Percentiles rank a stretch among this genome's conserved stretches.
phyloP scores from a whole-genome alignment of 163 green algal species.

The Picocystis sp. region DNA sequence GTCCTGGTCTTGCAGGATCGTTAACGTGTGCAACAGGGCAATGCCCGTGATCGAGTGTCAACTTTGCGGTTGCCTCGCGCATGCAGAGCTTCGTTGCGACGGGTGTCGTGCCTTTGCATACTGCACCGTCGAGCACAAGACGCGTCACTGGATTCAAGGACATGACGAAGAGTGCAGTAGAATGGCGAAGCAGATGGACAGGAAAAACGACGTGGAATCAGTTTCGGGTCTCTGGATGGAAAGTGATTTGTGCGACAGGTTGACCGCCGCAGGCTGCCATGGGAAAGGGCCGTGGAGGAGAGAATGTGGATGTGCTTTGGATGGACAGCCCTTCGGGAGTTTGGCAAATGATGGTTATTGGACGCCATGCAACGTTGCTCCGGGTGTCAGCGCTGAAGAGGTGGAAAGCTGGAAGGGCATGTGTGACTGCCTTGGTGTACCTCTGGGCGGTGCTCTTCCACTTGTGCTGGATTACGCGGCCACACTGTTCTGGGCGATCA shows the following conservation, averaged over 20 bases:
- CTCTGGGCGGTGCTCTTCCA: slow-evolving; percentile 3
- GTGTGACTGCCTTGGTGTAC: slow-evolving; percentile 9
- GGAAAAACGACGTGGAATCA: not conserved
- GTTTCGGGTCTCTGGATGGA: not conserved
- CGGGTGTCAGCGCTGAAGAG: not conserved
- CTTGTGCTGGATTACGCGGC: slow-evolving; percentile 3
- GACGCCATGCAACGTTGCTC: not conserved
- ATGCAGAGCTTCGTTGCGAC: slow-evolving; percentile 1
- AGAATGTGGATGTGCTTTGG: not conserved
- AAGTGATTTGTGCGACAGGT: not conserved
- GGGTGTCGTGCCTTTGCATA: slow-evolving; percentile 15
- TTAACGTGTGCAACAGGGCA: no score
- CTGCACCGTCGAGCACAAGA: slow-evolving; percentile 15
- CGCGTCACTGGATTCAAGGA: not conserved
- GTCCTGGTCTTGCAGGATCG: no score
- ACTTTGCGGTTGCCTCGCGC: slow-evolving; percentile 8
- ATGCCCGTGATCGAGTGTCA: slow-evolving; percentile 10
- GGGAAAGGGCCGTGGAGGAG: slow-evolving; percentile 1
- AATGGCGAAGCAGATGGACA: slow-evolving; percentile 7
- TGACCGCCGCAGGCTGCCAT: not conserved
- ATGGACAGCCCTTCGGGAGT: not conserved
- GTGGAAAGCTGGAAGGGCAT: not conserved
- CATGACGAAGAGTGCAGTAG: slow-evolving; percentile 18
- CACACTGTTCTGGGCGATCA: no score
- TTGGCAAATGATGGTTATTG: not conserved